Evolutionary conservation across 352 stramenopile genomes (phyloP).

Genomic region (Phytophthora pinifolia): DNA sequence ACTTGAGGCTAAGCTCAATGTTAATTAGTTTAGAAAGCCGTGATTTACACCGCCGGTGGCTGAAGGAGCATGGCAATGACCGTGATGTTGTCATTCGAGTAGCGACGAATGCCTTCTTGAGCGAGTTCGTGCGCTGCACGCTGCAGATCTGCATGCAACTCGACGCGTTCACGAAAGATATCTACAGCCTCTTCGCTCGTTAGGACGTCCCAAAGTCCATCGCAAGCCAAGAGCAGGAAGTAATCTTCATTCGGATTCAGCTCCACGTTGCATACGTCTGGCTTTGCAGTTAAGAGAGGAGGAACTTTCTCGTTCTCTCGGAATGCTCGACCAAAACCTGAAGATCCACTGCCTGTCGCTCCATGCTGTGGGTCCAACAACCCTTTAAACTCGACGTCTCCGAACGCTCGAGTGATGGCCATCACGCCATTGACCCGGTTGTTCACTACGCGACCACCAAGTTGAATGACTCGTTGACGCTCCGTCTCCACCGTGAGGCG

Average conservation of each 20-base stretch:
- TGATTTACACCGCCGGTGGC: neutral
- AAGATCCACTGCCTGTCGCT: constrained; percentile 12
- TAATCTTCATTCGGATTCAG: constrained; percentile 43
- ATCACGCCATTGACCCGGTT: constrained; percentile 85
- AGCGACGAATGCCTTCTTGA: constrained; percentile 68
- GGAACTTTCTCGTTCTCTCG: constrained; percentile 55
- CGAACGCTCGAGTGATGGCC: constrained; percentile 84
- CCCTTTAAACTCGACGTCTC: constrained; percentile 83
- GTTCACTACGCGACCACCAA: constrained; percentile 73
- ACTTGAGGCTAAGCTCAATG: constrained; percentile 49
- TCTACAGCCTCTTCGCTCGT: constrained; percentile 58
- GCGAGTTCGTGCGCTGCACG: constrained; percentile 69
- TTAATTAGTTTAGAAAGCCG: constrained; percentile 28
- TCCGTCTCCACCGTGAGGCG: constrained; percentile 51
- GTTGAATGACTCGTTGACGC: constrained; percentile 46
- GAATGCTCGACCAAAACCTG: constrained; percentile 15
- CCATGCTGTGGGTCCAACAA: constrained; percentile 23
- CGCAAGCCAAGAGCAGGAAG: constrained; percentile 79
- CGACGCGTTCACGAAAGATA: constrained; percentile 54
- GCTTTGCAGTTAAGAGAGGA: constrained; percentile 49
- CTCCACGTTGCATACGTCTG: constrained; percentile 47
- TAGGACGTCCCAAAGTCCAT: constrained; percentile 86
- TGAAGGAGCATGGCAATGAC: constrained; percentile 45
- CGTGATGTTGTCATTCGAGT: constrained; percentile 84
- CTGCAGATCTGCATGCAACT: constrained; percentile 54